Evolutionary conservation across 495 filamentous ascomycete genomes (phyloP), one percentile per base, ranked within the genome.

Genomic region (Penicillium alfredii): DNA sequence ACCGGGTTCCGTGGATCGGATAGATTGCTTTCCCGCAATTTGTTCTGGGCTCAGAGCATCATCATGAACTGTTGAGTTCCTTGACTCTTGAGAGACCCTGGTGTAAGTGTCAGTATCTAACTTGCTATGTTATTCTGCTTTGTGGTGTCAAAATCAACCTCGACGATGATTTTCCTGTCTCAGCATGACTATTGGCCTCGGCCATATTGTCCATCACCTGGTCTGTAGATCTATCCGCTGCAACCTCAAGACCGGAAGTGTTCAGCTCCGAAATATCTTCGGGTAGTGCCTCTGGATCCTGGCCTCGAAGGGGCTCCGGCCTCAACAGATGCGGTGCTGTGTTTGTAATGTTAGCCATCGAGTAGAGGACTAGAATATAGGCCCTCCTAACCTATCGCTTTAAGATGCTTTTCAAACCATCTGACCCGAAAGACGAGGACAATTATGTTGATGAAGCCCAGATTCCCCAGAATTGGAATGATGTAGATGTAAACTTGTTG

Each of bases 401-500:
- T 46, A 14, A 66, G 16, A 8, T 45, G 45, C 30, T 59, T 61
- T 17, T 59, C 48, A 33, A 64, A 63, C 61, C 60, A 64, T 26
- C 49, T 38, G 10, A 66, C 22, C 2, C 62, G 53, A 14, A 63
- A 45, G 24, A 59, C 30, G 10, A 66, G 51, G 10, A 63, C 51
- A 8, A 58, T 12, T 18, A 59, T 63, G 30, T 63, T 64, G 49
- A 64, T 50, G 21, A 67, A 62, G 1, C 53, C 41, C 17, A 60
- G n/a, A 20, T 64, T 63, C 8, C 42, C 45, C 4, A 63, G 23
- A 0, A 63, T 56, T 0, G 63, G 59, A 30, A 60, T 40, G 17
- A 64, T 38, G 18, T 64, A 67, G 13, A 63, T 26, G 13, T 50
- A 60, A 10, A 67, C 30, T 33, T 67, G 63, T 35, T 67, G 63